Evolutionary conservation across 352 stramenopile genomes (phyloP), one percentile per base, ranked within the genome.

Genomic region (Phytopythium chamaehyphon): DNA sequence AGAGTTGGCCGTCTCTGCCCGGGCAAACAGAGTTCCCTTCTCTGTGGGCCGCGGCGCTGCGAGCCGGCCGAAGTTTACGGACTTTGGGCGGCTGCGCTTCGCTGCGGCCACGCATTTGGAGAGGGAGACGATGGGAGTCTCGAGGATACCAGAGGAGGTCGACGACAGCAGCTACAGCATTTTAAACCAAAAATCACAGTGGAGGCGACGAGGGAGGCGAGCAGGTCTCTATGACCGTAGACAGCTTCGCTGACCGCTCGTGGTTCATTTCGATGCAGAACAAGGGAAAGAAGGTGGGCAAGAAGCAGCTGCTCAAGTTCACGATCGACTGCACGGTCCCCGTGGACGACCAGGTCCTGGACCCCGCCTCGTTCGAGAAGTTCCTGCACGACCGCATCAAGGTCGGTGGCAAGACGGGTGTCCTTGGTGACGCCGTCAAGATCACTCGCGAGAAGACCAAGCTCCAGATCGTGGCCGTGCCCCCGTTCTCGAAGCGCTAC

Each of bases 381-480:
- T 99, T 99, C 84, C 78, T 99, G 36, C 91, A 99, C 74, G 97
- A 99, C 69, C 83, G 93, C 51, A 99, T 99, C 67, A 99, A 99
- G 84, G 92, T 99, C 50, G 95, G 97, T 54, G 96, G 96, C 71
- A 99, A 99, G 86, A 96, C 93, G 31, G 96, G 96, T 59, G 91
- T 97, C 23, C 86, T 99, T 35, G 90, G 92, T 37, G 95, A 98
- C 55, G 78, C 81, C 46, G 87, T 99, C 55, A 95, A 88, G 55
- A 98, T 99, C 71, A 83, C 86, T 28, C 90, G 92, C 57, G 97
- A 99, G 61, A 97, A 98, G 75, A 98, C 90, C 68, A 97, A 97
- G 75, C 76, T 98, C 38, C 97, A 98, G 64, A 76, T 99, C 45
- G 96, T 89, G 9, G 85, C 93, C 8, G 77, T 97, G 28, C 77